Evolutionary conservation across 208 protist genomes (phyloP).

Genomic region (Wallacemonas sp.): DNA sequence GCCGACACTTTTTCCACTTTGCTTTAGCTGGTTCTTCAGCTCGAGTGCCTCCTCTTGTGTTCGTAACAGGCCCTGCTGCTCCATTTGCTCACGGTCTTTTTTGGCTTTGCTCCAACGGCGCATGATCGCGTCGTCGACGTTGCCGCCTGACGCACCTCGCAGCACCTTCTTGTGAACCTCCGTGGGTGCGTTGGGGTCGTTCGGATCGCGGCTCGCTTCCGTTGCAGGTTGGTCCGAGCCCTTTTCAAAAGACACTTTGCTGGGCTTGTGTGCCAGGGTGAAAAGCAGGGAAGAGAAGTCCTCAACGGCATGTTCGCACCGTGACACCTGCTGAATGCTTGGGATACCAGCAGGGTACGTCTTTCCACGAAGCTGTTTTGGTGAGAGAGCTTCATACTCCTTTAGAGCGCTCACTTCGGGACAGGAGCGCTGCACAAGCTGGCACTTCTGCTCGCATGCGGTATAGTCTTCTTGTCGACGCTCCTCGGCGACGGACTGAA

Average conservation of each 20-base stretch:
- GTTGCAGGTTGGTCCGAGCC: conserved; percentile 16
- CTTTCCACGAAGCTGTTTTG: conserved; percentile 12
- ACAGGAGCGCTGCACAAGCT: conserved; percentile 36
- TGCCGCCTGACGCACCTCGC: conserved; percentile 14
- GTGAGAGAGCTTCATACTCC: conserved; percentile 31
- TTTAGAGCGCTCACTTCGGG: conserved; percentile 25
- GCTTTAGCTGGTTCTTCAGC: conserved; percentile 28
- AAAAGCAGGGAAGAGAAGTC: conserved; percentile 57
- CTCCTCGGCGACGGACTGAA: conserved; percentile 44
- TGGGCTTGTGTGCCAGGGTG: conserved; percentile 74
- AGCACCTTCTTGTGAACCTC: conserved; percentile 55
- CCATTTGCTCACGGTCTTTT: conserved; percentile 30
- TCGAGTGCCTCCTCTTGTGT: conserved; percentile 15
- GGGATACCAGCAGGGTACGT: conserved; percentile 8
- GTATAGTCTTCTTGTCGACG: conserved; percentile 50
- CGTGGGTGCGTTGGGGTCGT: conserved; percentile 21
- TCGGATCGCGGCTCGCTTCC: conserved; percentile 5
- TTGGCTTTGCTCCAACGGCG: conserved; percentile 46
- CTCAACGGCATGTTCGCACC: conserved; percentile 65
- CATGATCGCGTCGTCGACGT: conserved; percentile 46
- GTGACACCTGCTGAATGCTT: conserved; percentile 44
- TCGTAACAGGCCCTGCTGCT: conserved; percentile 37
- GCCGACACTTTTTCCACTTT: conserved; percentile 14
- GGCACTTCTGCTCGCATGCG: conserved; percentile 41
- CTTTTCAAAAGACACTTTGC: conserved; percentile 63